Conservation (phyloP, 2,329 filamentous ascomycete species). For the Drechslerella stenobrocha region DNA sequence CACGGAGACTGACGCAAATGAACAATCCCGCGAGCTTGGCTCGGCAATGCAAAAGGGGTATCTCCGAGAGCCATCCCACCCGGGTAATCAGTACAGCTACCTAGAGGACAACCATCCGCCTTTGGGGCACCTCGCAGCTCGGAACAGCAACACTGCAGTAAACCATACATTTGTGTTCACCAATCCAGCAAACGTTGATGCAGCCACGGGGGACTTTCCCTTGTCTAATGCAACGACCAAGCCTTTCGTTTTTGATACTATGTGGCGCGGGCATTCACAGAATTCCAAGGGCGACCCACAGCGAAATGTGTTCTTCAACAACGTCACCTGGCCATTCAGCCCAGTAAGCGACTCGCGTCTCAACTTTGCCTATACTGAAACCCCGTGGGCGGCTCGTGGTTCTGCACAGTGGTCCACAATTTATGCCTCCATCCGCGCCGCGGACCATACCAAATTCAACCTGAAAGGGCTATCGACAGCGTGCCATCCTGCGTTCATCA, state of each 20-base stretch:
- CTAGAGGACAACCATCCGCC: too few relatives aligned
- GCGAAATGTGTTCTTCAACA: conserved; percentile 7
- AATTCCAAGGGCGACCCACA: conserved; percentile 22
- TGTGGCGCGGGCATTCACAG: conserved; percentile 30
- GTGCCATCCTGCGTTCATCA: conserved; percentile 13
- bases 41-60: too few relatives aligned
- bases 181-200: conserved; percentile 5
- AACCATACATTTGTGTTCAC: conserved; percentile 25
- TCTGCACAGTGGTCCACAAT: conserved; percentile 10
- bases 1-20: too few relatives aligned
- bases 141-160: not conserved
- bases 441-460: conserved; percentile 1
- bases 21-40: too few relatives aligned
- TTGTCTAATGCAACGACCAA: conserved; percentile 4
- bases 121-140: too few relatives aligned
- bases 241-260: conserved; percentile 21
- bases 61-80: too few relatives aligned
- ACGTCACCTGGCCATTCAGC: conserved; percentile 13
- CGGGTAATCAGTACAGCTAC: too few relatives aligned
- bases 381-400: conserved; percentile 17
- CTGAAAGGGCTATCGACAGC: conserved; percentile 6
- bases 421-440: conserved; percentile 4
- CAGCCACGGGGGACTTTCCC: conserved; percentile 17
- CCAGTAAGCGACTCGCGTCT: conserved; percentile 10
- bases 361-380: conserved; percentile 24